Base-by-base conservation (phyloP, 352 stramenopile species). In the Aphanomyces invadans region DNA sequence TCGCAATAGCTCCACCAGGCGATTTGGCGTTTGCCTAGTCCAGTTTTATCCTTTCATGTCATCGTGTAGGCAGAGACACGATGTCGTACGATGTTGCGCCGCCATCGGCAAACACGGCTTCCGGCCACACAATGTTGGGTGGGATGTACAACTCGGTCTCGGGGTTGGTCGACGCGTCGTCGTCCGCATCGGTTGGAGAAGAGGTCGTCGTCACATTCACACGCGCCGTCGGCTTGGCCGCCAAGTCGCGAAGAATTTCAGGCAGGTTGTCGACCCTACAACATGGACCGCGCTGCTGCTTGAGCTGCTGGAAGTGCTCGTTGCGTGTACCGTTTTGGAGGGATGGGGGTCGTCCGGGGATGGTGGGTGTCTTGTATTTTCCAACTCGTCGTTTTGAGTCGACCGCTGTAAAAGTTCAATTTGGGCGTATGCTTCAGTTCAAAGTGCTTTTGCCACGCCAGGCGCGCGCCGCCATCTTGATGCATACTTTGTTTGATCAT, bases 401-500 rank as follows among this genome's bases (percentile, higher is more conserved):
- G 31, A 19, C 28, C 26, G 33, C 46, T 31, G 39, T 67, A 67
- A 36, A 67, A 44, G 46, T 67, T 67, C 10, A 67, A 21, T 25
- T 67, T 67, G 11, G 46, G 46, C 28, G 19, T 11, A 28, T 46
- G 60, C 45, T 57, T 55, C 26, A 49, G 25, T n/a, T 67, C 60
- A 32, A 67, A 59, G 17, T 67, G 57, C 11, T 48, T 44, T 39
- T 60, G 49, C 60, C 60, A 67, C 21, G 60, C 60, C 5, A 51
- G 38, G 23, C 42, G 42, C 2, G 60, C 60, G 19, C 60, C 60
- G 17, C 60, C 60, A 33, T 67, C 60, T 12, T 67, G 60, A 23
- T 59, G 60, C 60, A 67, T 60, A 21, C 60, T 67, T 28, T 67
- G 60, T 21, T 32, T 25, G 9, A 67, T 26, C 17, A 67, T 57